These are phyloP conservation scores for Pseudophaeomoniella oleicola DNA, from an alignment of 2,329 filamentous ascomycete species.

Conservation along the genomic window DNA sequence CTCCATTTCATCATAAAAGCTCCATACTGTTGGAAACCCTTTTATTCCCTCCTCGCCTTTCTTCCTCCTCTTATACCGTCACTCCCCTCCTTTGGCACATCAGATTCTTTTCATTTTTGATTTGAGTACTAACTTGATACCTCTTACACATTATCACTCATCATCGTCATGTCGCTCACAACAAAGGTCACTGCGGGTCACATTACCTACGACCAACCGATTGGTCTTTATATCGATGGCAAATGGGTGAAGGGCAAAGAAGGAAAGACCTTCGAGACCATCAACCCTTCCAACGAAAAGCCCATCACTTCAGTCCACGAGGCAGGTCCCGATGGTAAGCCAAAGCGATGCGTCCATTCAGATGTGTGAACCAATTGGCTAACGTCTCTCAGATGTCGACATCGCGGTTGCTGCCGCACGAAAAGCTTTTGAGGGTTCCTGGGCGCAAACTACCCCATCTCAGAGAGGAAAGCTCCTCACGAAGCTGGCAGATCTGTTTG, in stretches of 20 bases:
- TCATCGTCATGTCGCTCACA: constrained; percentile 22
- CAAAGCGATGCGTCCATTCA: constrained; percentile 1
- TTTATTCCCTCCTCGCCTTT: no score
- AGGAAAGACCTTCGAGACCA: constrained; percentile 81
- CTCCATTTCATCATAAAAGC: no score
- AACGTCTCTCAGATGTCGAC: constrained; percentile 34
- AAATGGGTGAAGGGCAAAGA: constrained; percentile 74
- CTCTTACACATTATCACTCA: no score
- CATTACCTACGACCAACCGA: constrained; percentile 26
- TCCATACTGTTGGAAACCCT: no score
- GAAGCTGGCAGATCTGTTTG: constrained; percentile 67
- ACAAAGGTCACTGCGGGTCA: constrained; percentile 23
- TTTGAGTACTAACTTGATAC: neutral
- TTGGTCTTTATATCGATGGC: constrained; percentile 48
- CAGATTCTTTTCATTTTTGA: neutral
- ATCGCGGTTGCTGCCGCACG: constrained; percentile 73
- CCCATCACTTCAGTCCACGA: constrained; percentile 72
- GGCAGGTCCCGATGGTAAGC: constrained; percentile 74
- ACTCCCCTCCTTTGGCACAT: neutral
- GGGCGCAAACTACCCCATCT: constrained; percentile 54
- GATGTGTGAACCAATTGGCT: neutral
- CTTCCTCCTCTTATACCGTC: neutral
- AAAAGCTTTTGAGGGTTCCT: constrained; percentile 65
- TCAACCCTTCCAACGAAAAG: constrained; percentile 77
- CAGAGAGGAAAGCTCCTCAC: constrained; percentile 54